phyloP scores from a whole-genome alignment of 371 early-diverging fungal species.

The Actinomortierella wolfii region DNA sequence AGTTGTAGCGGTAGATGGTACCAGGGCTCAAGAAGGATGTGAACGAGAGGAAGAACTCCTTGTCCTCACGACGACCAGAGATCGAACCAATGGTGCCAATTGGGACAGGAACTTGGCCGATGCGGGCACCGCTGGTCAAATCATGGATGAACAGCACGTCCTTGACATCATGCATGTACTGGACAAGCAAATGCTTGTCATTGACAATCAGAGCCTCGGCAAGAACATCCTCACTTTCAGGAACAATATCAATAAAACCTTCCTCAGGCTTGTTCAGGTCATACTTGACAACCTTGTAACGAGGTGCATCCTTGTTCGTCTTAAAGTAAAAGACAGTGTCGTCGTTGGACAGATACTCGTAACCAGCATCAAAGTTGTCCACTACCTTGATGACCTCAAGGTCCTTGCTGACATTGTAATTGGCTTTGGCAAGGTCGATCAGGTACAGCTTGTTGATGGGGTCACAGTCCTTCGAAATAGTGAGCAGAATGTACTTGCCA shows the following conservation, averaged over 20 bases:
- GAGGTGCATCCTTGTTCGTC: slow-evolving; percentile 66
- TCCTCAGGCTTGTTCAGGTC: slow-evolving; percentile 56
- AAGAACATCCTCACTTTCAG: slow-evolving; percentile 58
- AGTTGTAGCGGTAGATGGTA: slow-evolving; percentile 52
- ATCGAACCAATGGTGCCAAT: slow-evolving; percentile 31
- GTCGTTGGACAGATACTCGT: slow-evolving; percentile 59
- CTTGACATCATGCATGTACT: slow-evolving; percentile 67
- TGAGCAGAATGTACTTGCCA: slow-evolving; percentile 59
- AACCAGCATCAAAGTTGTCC: slow-evolving; percentile 56
- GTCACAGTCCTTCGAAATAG: slow-evolving; percentile 50
- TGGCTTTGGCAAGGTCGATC: slow-evolving; percentile 46
- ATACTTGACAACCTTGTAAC: slow-evolving; percentile 59
- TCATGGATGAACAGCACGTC: slow-evolving; percentile 30
- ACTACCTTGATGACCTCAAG: slow-evolving; percentile 47
- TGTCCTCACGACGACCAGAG: slow-evolving; percentile 20
- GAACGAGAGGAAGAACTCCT: slow-evolving; percentile 54
- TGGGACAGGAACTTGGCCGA: slow-evolving; percentile 27
- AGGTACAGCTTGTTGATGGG: slow-evolving; percentile 57
- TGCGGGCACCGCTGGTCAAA: slow-evolving; percentile 30
- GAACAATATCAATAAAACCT: slow-evolving; percentile 61
- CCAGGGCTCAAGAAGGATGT: slow-evolving; percentile 60
- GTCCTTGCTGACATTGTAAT: slow-evolving; percentile 4
- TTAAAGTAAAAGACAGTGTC: slow-evolving; percentile 63
- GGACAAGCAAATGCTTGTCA: slow-evolving; percentile 57
- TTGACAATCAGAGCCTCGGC: slow-evolving; percentile 44